These are phyloP conservation scores for Erysimum cheiranthoides DNA, from an alignment of 345 rosid genomes.

Conservation along the genomic window DNA sequence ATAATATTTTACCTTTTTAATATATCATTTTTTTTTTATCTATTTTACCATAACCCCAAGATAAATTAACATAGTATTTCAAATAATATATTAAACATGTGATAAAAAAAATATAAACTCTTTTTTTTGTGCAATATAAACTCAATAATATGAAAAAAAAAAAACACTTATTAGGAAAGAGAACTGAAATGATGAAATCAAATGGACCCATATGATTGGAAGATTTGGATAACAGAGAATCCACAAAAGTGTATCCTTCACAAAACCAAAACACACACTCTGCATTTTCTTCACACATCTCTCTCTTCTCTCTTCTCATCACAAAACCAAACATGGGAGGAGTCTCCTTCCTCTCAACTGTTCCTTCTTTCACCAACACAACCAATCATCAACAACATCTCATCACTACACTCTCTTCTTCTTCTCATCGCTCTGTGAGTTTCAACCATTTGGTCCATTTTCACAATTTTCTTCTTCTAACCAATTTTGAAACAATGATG, in stretches of 20 bases:
- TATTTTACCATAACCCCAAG: too few relatives aligned
- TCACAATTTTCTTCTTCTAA: background rate
- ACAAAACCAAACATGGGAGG: slow-evolving; percentile 41
- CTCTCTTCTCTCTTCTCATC: slow-evolving; percentile 17
- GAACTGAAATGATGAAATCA: slow-evolving; percentile 4
- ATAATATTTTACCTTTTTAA: background rate
- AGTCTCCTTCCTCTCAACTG: slow-evolving; percentile 64
- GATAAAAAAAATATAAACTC: too few relatives aligned
- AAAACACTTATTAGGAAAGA: background rate
- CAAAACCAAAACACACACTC: slow-evolving; percentile 28
- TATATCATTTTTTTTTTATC: too few relatives aligned
- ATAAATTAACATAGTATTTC: too few relatives aligned
- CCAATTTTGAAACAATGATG: background rate
- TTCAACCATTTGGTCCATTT: slow-evolving; percentile 37
- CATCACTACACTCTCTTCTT: slow-evolving; percentile 31
- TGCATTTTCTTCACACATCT: slow-evolving; percentile 19
- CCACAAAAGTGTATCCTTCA: slow-evolving; percentile 39
- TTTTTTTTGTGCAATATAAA: too few relatives aligned
- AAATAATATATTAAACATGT: too few relatives aligned
- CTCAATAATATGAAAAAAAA: too few relatives aligned
- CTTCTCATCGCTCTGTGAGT: slow-evolving; percentile 42
- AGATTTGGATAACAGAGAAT: slow-evolving; percentile 45
- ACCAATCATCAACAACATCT: slow-evolving; percentile 32
- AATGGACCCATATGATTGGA: slow-evolving; percentile 41
- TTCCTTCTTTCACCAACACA: slow-evolving; percentile 52